Base-by-base conservation (phyloP, 306 rosid species). In the Quercus gilva region DNA sequence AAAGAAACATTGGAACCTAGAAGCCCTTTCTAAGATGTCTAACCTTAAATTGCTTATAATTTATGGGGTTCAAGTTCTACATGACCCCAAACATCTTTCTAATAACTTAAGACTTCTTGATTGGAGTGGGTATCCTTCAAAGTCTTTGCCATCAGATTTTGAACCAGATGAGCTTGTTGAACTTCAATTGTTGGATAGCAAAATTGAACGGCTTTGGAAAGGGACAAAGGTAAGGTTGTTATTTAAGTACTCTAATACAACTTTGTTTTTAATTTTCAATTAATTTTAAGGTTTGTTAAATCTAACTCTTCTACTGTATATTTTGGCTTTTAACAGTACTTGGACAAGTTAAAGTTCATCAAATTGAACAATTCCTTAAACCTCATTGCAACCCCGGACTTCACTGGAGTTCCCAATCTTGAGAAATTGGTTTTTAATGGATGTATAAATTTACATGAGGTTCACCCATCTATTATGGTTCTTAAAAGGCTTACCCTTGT, bases 21-120 rank as follows among this genome's bases (percentile, higher is more conserved):
- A 60, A 77, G 80, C 85, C 57, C 77, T 85, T 76, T 74, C 85
- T 64, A 81, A 74, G 61, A 61, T 23, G 86, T 14, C 21, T 26
- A 68, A 78, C 3, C 70, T 41, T 41, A 7, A 7, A 41, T 41
- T 41, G 49, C 49, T 41, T 41, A 41, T 41, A 7, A 41, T 41
- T 41, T 2, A 7, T 41, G 2, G 0, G 7, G 49, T 41, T 7
- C 11, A 41, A 6, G 2, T 41, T 41, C 49, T 6, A 7, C 49
- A 1, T 41, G 49, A 2, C 2, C 49, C 49, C 11, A 41, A 41
- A 41, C 11, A 41, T 41, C 49, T 41, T 41, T 2, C 49, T 41
- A 41, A 41, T 0, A 8, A 8, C 2, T 43, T 43, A 43, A 43
- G 1, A 43, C 0, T 0, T 43, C 14, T 43, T 43, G 4, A 43